Evolutionary conservation across 2,329 filamentous ascomycete genomes (phyloP).

Genomic region (Alternaria gansuensis): DNA sequence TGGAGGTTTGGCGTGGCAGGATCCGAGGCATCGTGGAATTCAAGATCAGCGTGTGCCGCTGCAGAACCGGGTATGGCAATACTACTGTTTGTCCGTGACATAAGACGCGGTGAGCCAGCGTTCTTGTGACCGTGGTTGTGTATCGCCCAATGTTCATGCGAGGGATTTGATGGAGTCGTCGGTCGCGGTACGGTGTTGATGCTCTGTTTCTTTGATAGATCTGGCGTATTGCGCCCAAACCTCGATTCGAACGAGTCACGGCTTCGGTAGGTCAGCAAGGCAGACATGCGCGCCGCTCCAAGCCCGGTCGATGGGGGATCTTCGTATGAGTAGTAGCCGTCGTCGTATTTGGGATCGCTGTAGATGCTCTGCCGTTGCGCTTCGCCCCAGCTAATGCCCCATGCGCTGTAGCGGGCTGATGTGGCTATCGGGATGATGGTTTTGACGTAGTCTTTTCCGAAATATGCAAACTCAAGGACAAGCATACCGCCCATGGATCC

Average conservation of each 20-base stretch:
- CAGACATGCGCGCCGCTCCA: constrained; percentile 95
- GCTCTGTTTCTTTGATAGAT: constrained; percentile 81
- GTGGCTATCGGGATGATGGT: constrained; percentile 85
- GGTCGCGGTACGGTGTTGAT: constrained; percentile 74
- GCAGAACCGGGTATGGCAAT: constrained; percentile 33
- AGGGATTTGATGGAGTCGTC: constrained; percentile 46
- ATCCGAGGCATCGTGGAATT: constrained; percentile 57
- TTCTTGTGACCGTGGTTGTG: constrained; percentile 63
- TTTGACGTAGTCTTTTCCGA: constrained; percentile 84
- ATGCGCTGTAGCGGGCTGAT: constrained; percentile 83
- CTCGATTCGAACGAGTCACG: constrained; percentile 96
- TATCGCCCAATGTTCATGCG: constrained; percentile 60
- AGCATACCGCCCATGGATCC: constrained; percentile 91
- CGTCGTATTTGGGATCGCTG: constrained; percentile 96
- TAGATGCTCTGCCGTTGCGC: constrained; percentile 94
- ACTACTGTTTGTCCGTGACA: constrained; percentile 50
- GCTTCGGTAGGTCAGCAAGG: constrained; percentile 92
- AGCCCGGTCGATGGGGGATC: constrained; percentile 88
- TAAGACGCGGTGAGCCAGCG: constrained; percentile 56
- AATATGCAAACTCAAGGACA: constrained; percentile 90
- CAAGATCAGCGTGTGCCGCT: constrained; percentile 53
- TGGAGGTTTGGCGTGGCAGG: constrained; percentile 41
- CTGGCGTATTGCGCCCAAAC: constrained; percentile 91
- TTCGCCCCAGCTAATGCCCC: constrained; percentile 91
- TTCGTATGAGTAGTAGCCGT: constrained; percentile 89